Percentiles rank a stretch among this genome's conserved stretches.
Conservation (phyloP, 179 eudicot genomes). For the Spergularia azorica region DNA sequence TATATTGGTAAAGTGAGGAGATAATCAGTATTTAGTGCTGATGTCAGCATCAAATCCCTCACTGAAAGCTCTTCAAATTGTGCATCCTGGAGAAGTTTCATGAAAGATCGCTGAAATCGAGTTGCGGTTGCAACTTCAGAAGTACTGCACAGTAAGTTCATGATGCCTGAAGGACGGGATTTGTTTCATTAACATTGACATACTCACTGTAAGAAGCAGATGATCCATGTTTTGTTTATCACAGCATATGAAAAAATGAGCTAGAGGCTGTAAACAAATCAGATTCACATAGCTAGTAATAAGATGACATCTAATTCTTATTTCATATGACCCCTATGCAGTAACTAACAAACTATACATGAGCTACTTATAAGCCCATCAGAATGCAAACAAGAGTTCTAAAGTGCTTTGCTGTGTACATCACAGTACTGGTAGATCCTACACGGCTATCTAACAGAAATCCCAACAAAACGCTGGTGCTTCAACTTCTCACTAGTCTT, state of each 20-base stretch:
- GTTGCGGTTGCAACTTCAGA: constrained; percentile 55
- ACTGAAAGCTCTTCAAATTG: constrained; percentile 94
- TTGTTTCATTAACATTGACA: constrained; percentile 29
- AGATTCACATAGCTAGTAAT: no score
- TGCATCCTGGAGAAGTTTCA: constrained; percentile 80
- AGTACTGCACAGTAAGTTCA: constrained; percentile 46
- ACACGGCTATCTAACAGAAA: background rate
- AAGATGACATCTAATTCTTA: background rate
- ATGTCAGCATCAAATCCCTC: constrained; percentile 81
- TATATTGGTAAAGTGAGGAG: constrained; percentile 87
- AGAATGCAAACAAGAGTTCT: background rate
- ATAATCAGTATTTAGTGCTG: constrained; percentile 86
- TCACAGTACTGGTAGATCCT: background rate
- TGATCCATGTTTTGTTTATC: background rate
- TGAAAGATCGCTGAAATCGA: constrained; percentile 82
- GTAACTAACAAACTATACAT: background rate
- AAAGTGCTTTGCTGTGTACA: background rate
- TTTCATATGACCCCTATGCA: background rate
- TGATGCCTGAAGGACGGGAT: constrained; percentile 35
- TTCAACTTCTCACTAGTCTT: background rate
- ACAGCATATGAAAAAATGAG: constrained; percentile 1
- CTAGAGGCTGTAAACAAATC: background rate
- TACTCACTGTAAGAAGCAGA: constrained; percentile 16
- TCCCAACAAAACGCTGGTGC: background rate
- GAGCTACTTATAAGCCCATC: background rate